Evolutionary conservation across 208 protist species (phyloP).

Genomic region (Leishmania amazonensis): DNA sequence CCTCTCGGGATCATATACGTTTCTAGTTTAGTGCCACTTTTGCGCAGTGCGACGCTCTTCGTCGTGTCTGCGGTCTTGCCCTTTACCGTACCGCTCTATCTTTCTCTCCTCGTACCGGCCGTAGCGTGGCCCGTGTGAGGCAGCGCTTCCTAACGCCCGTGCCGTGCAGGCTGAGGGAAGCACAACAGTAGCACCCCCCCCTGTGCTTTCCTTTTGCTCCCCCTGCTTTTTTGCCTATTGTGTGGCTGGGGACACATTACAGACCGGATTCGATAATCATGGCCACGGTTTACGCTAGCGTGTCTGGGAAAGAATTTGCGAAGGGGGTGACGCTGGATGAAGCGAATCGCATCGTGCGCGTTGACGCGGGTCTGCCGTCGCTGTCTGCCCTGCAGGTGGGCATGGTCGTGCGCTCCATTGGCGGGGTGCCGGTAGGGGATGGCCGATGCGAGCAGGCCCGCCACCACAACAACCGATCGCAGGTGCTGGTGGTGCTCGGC

Average conservation of each 20-base stretch:
- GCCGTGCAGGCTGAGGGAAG: not conserved
- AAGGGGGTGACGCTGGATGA: constrained; percentile 53
- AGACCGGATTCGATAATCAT: constrained; percentile 7
- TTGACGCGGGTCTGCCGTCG: constrained; percentile 41
- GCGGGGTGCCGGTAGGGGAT: constrained; percentile 54
- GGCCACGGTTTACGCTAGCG: constrained; percentile 54
- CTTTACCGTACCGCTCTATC: not conserved
- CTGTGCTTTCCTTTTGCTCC: not conserved
- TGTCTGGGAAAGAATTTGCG: constrained; percentile 55
- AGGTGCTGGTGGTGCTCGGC: constrained; percentile 64
- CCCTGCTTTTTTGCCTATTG: constrained; percentile 1
- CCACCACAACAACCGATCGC: constrained; percentile 39
- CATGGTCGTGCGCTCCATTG: constrained; percentile 84
- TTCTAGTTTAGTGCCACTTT: not conserved
- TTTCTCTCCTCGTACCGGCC: not conserved
- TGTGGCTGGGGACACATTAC: constrained; percentile 1
- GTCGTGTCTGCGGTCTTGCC: not conserved
- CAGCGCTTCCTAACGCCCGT: constrained; percentile 7
- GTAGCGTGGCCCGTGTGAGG: not conserved
- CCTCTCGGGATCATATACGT: not conserved
- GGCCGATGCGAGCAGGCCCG: constrained; percentile 60
- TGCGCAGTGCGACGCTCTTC: not conserved
- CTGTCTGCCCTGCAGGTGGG: constrained; percentile 46
- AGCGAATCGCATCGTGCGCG: constrained; percentile 51
- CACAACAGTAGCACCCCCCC: too few relatives aligned